These are phyloP conservation scores for Calonectria honghensis DNA, from an alignment of 2,329 filamentous ascomycete genomes.

Conservation along the genomic window DNA sequence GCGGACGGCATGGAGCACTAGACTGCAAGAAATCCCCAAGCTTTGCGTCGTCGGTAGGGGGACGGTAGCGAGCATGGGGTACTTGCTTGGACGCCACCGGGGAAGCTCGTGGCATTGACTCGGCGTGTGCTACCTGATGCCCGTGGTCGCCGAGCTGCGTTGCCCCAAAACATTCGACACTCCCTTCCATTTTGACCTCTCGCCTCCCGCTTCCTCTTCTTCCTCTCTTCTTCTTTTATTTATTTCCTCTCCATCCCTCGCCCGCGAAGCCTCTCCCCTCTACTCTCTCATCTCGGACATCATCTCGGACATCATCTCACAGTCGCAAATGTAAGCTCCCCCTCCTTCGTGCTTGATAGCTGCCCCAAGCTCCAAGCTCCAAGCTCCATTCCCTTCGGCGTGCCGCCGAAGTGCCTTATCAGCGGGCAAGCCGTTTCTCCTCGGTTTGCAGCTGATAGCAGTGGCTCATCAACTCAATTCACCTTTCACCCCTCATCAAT, in stretches of 20 bases:
- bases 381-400: constrained; percentile 17
- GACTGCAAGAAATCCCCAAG: constrained; percentile 8
- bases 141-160: constrained; percentile 37
- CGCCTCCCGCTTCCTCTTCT: constrained; percentile 29
- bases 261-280: constrained; percentile 27
- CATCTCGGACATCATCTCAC: constrained; percentile 30
- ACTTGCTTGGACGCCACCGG: constrained; percentile 23
- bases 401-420: constrained; percentile 26
- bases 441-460: constrained; percentile 16
- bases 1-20: not conserved
- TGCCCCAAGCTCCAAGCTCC: constrained; percentile 12
- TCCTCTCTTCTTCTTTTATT: constrained; percentile 22
- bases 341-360: not conserved
- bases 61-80: constrained; percentile 24
- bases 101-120: constrained; percentile 27
- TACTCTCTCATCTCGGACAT: constrained; percentile 31
- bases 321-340: constrained; percentile 48
- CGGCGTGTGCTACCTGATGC: constrained; percentile 40
- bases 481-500: not conserved
- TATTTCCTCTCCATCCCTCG: constrained; percentile 34
- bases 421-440: not conserved
- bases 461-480: not conserved
- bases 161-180: constrained; percentile 39
- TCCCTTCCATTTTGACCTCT: constrained; percentile 46
- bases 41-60: constrained; percentile 17